Conservation (phyloP, 306 rosid genomes). For the Fagus sylvatica region DNA sequence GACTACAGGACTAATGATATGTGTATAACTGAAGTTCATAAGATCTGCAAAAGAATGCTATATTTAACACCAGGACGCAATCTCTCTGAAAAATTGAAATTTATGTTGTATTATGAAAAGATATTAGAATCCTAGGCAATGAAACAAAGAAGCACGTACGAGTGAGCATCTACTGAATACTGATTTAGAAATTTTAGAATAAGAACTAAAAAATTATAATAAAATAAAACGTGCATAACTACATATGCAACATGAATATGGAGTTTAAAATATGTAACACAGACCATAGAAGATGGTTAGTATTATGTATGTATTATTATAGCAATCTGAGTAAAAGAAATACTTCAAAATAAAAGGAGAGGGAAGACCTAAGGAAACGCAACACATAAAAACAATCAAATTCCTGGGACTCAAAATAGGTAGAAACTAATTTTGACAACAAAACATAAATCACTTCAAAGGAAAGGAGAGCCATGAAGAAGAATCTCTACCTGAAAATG, state of each 20-base stretch:
- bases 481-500: slow-evolving; percentile 85
- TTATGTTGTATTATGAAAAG: background rate
- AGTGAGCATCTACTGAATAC: background rate
- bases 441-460: background rate
- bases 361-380: background rate
- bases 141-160: background rate
- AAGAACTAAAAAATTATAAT: background rate
- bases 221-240: background rate
- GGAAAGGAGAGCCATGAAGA: background rate
- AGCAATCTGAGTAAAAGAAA: background rate
- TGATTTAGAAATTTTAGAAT: background rate
- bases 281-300: background rate
- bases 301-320: background rate
- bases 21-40: slow-evolving; percentile 14
- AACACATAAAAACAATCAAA: background rate
- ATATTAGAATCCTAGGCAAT: background rate
- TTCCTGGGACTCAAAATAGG: background rate
- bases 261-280: background rate
- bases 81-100: background rate
- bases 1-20: slow-evolving; percentile 42
- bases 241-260: background rate
- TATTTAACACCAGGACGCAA: background rate
- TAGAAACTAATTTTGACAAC: background rate
- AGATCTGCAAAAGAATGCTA: slow-evolving; percentile 10
- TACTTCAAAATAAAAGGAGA: background rate